These are phyloP conservation scores for Saccharomyces hybrid DNA, from an alignment of 1,139 yeast genomes.

Conservation along the genomic window DNA sequence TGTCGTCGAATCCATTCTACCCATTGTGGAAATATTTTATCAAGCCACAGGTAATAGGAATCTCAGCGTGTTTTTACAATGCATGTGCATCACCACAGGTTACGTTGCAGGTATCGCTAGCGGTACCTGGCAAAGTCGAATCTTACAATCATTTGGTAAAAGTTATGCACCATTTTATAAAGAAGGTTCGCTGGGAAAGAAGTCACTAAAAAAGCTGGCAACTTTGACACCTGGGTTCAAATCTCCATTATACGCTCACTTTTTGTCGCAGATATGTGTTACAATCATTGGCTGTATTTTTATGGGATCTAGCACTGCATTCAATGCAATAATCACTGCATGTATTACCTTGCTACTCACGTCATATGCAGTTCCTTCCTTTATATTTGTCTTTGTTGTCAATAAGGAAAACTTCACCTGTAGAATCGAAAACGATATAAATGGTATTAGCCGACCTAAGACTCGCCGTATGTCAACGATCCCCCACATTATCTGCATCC, in stretches of 20 bases:
- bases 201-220: slow-evolving; percentile 28
- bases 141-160: slow-evolving; percentile 47
- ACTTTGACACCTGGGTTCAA: slow-evolving; percentile 25
- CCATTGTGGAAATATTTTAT: slow-evolving; percentile 52
- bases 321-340: slow-evolving; percentile 35
- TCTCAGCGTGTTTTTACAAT: slow-evolving; percentile 44
- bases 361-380: slow-evolving; percentile 32
- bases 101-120: slow-evolving; percentile 41
- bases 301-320: slow-evolving; percentile 35
- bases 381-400: slow-evolving; percentile 34
- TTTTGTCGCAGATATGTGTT: slow-evolving; percentile 29
- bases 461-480: slow-evolving; percentile 31
- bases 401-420: slow-evolving; percentile 39
- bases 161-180: slow-evolving; percentile 30
- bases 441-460: slow-evolving; percentile 11
- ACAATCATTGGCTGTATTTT: slow-evolving; percentile 34
- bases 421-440: slow-evolving; percentile 3
- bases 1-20: slow-evolving; percentile 41
- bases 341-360: slow-evolving; percentile 33
- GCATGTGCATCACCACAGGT: slow-evolving; percentile 39
- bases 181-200: slow-evolving; percentile 7
- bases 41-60: slow-evolving; percentile 47
- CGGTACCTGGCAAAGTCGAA: slow-evolving; percentile 48
- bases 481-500: slow-evolving; percentile 36
- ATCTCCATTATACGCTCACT: slow-evolving; percentile 33